Evolutionary conservation across 169 alveolate genomes (phyloP).

Genomic region (Haemoproteus tartakovskyi): DNA sequence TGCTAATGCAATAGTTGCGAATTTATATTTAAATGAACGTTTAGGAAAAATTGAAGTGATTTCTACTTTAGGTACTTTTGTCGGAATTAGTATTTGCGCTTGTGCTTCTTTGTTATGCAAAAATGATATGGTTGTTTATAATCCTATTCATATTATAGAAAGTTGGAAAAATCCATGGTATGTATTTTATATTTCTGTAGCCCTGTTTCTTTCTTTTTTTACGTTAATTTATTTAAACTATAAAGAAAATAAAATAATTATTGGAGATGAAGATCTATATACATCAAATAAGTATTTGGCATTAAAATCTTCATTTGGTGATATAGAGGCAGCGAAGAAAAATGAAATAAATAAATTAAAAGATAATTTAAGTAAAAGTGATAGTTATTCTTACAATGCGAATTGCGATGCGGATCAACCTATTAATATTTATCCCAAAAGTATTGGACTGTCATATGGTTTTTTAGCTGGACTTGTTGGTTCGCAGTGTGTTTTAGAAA

Average conservation of each 20-base stretch:
- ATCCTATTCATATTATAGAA: constrained; percentile 66
- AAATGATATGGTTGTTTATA: constrained; percentile 30
- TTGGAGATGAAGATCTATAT: constrained; percentile 68
- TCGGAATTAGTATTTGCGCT: constrained; percentile 82
- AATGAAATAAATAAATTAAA: constrained; percentile 43
- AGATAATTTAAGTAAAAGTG: background rate
- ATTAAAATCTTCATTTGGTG: constrained; percentile 60
- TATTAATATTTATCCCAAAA: constrained; percentile 67
- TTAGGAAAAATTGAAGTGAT: constrained; percentile 79
- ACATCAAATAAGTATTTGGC: constrained; percentile 69
- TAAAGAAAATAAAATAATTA: constrained; percentile 70
- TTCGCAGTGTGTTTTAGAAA: constrained; percentile 82
- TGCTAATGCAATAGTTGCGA: constrained; percentile 83
- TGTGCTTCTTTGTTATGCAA: constrained; percentile 79
- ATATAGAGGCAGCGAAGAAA: constrained; percentile 3
- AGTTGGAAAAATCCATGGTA: constrained; percentile 85
- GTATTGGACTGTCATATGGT: constrained; percentile 78
- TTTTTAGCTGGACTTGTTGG: constrained; percentile 83
- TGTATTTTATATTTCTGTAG: constrained; percentile 71
- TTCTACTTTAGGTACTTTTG: constrained; percentile 79
- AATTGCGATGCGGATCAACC: constrained; percentile 31
- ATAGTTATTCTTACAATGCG: background rate
- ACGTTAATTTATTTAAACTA: constrained; percentile 74
- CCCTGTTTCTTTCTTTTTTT: constrained; percentile 74
- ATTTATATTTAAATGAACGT: constrained; percentile 77